Conservation (phyloP, 129 eudicot genomes). For the Ambrosia artemisiifolia region DNA sequence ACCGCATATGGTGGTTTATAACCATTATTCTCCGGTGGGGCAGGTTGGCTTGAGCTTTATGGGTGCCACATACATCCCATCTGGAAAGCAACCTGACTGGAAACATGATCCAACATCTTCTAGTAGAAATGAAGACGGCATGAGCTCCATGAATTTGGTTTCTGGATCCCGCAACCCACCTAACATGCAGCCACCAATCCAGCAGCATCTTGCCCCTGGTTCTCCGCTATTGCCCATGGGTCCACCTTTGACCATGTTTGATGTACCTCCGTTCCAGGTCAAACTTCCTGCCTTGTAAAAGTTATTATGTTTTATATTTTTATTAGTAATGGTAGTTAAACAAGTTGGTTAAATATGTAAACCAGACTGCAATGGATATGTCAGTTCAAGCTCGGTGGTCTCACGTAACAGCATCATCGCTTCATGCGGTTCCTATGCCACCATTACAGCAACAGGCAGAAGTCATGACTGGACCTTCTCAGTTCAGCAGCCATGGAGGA, state of each 20-base stretch:
- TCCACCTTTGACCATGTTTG: constrained; percentile 84
- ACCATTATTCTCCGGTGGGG: constrained; percentile 93
- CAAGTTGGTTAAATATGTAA: constrained; percentile 12
- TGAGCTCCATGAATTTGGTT: constrained; percentile 52
- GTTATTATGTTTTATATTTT: neutral
- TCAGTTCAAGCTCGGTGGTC: constrained; percentile 69
- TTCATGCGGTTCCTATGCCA: constrained; percentile 48
- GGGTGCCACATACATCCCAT: constrained; percentile 88
- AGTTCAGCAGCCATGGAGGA: constrained; percentile 50
- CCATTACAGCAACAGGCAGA: constrained; percentile 64
- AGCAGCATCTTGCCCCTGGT: constrained; percentile 88
- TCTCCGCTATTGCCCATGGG: constrained; percentile 77
- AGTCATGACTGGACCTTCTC: constrained; percentile 42
- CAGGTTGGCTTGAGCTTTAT: constrained; percentile 97
- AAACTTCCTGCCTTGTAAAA: neutral
- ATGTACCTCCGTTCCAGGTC: constrained; percentile 93
- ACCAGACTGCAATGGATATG: constrained; percentile 67
- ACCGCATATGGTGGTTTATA: constrained; percentile 91
- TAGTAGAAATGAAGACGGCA: constrained; percentile 55
- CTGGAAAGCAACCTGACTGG: constrained; percentile 96
- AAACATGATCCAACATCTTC: constrained; percentile 73
- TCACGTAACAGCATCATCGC: constrained; percentile 58
- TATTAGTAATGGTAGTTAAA: neutral
- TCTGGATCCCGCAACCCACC: constrained; percentile 55
- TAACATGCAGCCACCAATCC: constrained; percentile 48